Base-by-base conservation (phyloP, 2,329 filamentous ascomycete species). In the Colletotrichum tropicale region DNA sequence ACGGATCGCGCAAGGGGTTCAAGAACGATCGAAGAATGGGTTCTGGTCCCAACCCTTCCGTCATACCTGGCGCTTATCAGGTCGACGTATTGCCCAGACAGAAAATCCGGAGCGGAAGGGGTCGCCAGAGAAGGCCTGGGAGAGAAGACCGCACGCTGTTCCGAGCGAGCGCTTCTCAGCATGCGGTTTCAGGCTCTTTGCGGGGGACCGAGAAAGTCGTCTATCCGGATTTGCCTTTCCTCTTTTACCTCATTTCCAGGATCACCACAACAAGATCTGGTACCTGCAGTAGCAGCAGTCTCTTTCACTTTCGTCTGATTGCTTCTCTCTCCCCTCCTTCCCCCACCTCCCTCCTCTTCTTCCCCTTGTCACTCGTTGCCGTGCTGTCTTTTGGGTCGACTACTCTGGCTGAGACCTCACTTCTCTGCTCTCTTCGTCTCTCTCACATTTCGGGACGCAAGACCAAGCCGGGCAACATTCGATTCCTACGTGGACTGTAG, bases 151-250 rank as follows among this genome's bases (percentile, higher is more conserved):
- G 56, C 55, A 70, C 24, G 48, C 34, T 65, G 28, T 73, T 67
- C 66, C 55, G 70, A 70, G 66, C 67, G 66, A 67, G 74, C 69
- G 70, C 55, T 60, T 76, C 30, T 66, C 32, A 32, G 61, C 32
- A 64, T 67, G 69, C 56, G 52, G 76, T 77, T 77, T 77, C 76
- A 77, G 76, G 73, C 69, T 74, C 38, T 68, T 58, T 43, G 34
- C 43, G 36, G 58, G 56, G 43, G 24, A 56, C 73, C 73, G 43
- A 38, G 52, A 65, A 62, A 48, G 52, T 60, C 69, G 32, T 61
- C 38, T 76, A 28, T 28, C 48, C 38, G 64, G 28, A 67, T 62
- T 26, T 18, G 16, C 58, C 52, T 55, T 72, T 65, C 67, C 67
- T 43, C 52, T 67, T 28, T 68, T 64, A 43, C 43, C 64, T 69